Evolutionary conservation across 352 stramenopile species (phyloP).

Genomic region (Hyaloperonospora brassicae): DNA sequence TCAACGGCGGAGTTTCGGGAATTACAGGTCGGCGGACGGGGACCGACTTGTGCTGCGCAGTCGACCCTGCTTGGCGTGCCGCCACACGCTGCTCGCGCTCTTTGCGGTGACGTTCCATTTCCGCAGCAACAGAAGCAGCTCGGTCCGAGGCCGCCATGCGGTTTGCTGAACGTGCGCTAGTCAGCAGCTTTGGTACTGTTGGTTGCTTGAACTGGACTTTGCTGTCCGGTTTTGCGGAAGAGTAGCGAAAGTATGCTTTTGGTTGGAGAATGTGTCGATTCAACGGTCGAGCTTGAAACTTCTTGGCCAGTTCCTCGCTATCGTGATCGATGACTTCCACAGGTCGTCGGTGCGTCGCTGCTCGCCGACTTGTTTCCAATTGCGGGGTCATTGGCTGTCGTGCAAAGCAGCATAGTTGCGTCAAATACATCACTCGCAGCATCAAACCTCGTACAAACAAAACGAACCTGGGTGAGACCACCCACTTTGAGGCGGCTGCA

Average conservation of each 20-base stretch:
- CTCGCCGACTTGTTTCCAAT: conserved; percentile 55
- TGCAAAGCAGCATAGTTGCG: conserved; percentile 4
- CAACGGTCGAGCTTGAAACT: conserved; percentile 71
- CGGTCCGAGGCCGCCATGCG: conserved; percentile 29
- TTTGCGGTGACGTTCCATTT: conserved; percentile 38
- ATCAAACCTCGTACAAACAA: neutral
- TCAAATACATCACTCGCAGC: conserved; percentile 1
- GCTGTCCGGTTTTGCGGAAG: conserved; percentile 21
- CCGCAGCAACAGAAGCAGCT: conserved; percentile 20
- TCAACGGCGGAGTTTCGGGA: conserved; percentile 61
- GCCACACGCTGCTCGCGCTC: conserved; percentile 36
- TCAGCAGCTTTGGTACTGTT: conserved; percentile 37
- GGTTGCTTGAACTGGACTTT: conserved; percentile 36
- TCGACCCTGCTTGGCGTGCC: conserved; percentile 14
- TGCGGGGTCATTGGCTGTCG: conserved; percentile 50
- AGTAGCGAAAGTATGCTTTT: conserved; percentile 24
- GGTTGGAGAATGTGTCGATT: conserved; percentile 46
- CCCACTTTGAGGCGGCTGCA: conserved; percentile 23
- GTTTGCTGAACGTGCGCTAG: conserved; percentile 27
- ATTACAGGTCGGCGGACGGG: conserved; percentile 36
- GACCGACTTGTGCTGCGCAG: conserved; percentile 10
- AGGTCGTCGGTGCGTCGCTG: conserved; percentile 42
- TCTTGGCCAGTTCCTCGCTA: conserved; percentile 57
- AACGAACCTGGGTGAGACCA: conserved; percentile 36
- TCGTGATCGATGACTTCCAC: conserved; percentile 62